Percentiles rank a stretch among this genome's conserved stretches.
Evolutionary conservation across 306 rosid genomes (phyloP).

Genomic region (Medicago truncatula): MtrunA17r5.0-ANR NC_053043.1:12910001-12910500

Average conservation of each 20-base stretch:
- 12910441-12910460: not conserved
- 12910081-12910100: not conserved
- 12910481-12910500: not conserved
- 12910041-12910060: not conserved
- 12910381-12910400: not conserved
- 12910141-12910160: not conserved
- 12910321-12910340: conserved; percentile 9
- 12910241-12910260: not conserved
- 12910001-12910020: not conserved
- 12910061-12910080: not conserved
- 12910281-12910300: not conserved
- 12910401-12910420: not conserved
- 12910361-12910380: not conserved
- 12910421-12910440: conserved; percentile 13
- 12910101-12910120: not conserved
- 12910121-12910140: not conserved
- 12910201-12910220: too few species aligned
- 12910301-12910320: not conserved
- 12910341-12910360: conserved; percentile 32
- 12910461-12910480: not conserved
- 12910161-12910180: not conserved
- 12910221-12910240: too few species aligned
- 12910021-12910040: not conserved
- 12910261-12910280: not conserved
- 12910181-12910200: too few species aligned